These are phyloP conservation scores for Nannizziopsis arthrosporioides DNA, from an alignment of 2,329 filamentous ascomycete genomes.

Conservation along the genomic window DNA sequence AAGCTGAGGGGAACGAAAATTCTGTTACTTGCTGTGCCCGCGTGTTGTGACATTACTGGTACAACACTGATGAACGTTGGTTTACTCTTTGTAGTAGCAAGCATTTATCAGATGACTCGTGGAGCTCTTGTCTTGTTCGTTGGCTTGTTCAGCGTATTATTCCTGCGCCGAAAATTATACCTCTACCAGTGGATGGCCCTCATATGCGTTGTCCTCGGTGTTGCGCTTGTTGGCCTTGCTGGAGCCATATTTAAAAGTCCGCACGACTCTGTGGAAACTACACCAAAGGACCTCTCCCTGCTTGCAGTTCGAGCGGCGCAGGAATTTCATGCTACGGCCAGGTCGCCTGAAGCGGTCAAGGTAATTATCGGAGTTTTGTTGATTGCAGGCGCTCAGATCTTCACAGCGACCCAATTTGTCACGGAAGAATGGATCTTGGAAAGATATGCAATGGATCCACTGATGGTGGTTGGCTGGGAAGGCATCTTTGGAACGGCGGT, in stretches of 20 bases:
- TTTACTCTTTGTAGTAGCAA: slow-evolving; percentile 82
- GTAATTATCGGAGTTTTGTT: slow-evolving; percentile 75
- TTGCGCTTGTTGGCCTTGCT: slow-evolving; percentile 79
- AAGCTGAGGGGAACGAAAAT: slow-evolving; percentile 60
- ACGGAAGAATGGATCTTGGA: slow-evolving; percentile 88
- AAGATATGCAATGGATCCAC: slow-evolving; percentile 65
- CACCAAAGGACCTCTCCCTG: slow-evolving; percentile 17
- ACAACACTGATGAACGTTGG: slow-evolving; percentile 98
- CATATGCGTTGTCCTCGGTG: slow-evolving; percentile 73
- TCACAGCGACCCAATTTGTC: slow-evolving; percentile 93
- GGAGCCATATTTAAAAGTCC: slow-evolving; percentile 67
- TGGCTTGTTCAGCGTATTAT: slow-evolving; percentile 85
- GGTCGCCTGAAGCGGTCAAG: slow-evolving; percentile 47
- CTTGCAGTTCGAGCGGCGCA: slow-evolving; percentile 33
- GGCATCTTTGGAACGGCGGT: slow-evolving; percentile 78
- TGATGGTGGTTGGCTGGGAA: slow-evolving; percentile 92
- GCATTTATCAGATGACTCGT: slow-evolving; percentile 97
- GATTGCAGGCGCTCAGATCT: slow-evolving; percentile 90
- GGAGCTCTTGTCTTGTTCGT: slow-evolving; percentile 93
- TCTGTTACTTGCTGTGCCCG: slow-evolving; percentile 66
- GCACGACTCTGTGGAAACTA: slow-evolving; percentile 25
- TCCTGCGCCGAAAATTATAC: slow-evolving; percentile 65
- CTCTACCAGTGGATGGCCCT: slow-evolving; percentile 90
- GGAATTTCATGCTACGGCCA: slow-evolving; percentile 31
- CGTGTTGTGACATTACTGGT: slow-evolving; percentile 85